Conservation (phyloP, 371 early-diverging fungal genomes). For the Syncephalastrum monosporum region DNA sequence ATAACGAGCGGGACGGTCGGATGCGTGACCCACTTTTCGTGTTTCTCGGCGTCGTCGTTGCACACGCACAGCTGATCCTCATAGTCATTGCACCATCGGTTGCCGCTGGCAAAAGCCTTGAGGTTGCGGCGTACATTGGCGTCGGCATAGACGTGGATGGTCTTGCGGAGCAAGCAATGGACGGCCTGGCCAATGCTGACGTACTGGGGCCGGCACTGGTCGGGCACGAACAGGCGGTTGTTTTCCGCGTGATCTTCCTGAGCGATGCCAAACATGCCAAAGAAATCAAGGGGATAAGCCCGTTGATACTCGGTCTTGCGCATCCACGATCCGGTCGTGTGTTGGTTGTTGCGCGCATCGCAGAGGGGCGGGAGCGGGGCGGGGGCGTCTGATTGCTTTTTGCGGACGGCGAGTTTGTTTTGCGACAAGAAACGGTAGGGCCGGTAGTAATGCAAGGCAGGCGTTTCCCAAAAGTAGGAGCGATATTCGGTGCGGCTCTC, state of each 20-base stretch:
- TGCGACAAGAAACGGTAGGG: slow-evolving; percentile 29
- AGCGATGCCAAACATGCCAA: slow-evolving; percentile 33
- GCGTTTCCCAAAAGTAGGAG: slow-evolving; percentile 44
- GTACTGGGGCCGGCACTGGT: slow-evolving; percentile 31
- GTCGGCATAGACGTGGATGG: slow-evolving; percentile 43
- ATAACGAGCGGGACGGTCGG: slow-evolving; percentile 25
- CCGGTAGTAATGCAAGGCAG: slow-evolving; percentile 32
- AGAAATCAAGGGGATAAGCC: slow-evolving; percentile 23
- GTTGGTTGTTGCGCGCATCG: slow-evolving; percentile 9
- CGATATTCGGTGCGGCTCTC: slow-evolving; percentile 31
- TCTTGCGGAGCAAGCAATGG: slow-evolving; percentile 30
- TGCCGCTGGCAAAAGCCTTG: slow-evolving; percentile 29
- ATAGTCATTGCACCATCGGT: slow-evolving; percentile 31
- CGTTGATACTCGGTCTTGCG: slow-evolving; percentile 19
- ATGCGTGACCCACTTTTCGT: slow-evolving; percentile 27
- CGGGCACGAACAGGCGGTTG: slow-evolving; percentile 32
- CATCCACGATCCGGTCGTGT: slow-evolving; percentile 32
- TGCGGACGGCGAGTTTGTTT: slow-evolving; percentile 27
- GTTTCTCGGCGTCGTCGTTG: slow-evolving; percentile 28
- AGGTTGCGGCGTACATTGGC: slow-evolving; percentile 37
- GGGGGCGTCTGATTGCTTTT: background rate
- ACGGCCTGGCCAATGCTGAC: slow-evolving; percentile 34
- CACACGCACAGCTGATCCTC: slow-evolving; percentile 18
- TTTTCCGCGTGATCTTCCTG: slow-evolving; percentile 30
- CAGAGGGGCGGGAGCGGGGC: slow-evolving; percentile 19